Conservation (phyloP, 1,284 basidiomycete genomes). For the Cutaneotrichosporon sp. region DNA sequence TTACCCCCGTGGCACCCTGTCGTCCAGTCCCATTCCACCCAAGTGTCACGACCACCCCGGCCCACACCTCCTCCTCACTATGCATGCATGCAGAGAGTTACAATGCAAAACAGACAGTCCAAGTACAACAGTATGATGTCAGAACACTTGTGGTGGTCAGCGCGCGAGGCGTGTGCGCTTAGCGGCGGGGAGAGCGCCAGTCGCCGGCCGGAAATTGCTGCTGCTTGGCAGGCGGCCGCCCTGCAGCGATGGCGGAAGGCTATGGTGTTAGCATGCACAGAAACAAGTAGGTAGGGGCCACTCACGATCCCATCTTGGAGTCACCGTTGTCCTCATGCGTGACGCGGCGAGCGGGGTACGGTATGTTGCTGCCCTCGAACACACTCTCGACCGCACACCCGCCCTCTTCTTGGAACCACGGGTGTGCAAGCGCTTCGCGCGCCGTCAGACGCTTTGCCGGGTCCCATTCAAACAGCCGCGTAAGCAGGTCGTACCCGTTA, state of each 20-base stretch:
- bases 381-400: conserved; percentile 42
- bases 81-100: conserved; percentile 2
- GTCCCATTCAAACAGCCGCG: conserved; percentile 77
- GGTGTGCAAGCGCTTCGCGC: conserved; percentile 69
- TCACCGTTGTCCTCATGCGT: conserved; percentile 54
- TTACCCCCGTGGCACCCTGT: neutral
- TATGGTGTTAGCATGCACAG: conserved; percentile 11
- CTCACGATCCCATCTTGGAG: conserved; percentile 49
- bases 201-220: conserved; percentile 41
- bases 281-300: conserved; percentile 9
- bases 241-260: conserved; percentile 39
- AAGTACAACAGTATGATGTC: conserved; percentile 1
- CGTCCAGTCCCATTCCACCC: neutral
- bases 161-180: conserved; percentile 24
- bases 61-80: neutral
- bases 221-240: conserved; percentile 37
- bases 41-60: neutral
- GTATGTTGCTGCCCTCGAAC: conserved; percentile 45
- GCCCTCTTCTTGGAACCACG: conserved; percentile 52
- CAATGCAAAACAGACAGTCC: neutral
- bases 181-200: conserved; percentile 16
- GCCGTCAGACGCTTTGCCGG: conserved; percentile 81
- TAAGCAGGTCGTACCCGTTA: conserved; percentile 74
- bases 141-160: neutral
- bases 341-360: conserved; percentile 51